Base-by-base conservation (phyloP, 2,329 filamentous ascomycete genomes). In the Mycocentrospora acerina region DNA sequence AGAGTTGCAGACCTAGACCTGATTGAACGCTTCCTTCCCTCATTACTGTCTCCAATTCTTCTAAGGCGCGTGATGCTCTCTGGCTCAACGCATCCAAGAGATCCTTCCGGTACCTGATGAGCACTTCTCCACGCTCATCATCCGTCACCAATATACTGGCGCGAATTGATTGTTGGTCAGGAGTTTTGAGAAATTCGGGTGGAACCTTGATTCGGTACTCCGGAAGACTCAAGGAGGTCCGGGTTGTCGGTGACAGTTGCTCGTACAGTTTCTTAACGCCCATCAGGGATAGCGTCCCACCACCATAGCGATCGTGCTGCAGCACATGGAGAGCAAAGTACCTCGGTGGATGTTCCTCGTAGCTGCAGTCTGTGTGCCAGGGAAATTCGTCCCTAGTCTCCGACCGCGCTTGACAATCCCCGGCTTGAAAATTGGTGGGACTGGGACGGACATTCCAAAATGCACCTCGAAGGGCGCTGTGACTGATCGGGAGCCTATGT, bases 231-330 rank as follows among this genome's bases (percentile, higher is more conserved):
- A 33, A 16, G 15, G 31, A 33, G 11, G 31, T 26, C 31, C 18
- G 19, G 7, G 31, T 33, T 10, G 31, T 33, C 19, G 9, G 31
- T 14, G 31, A 33, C 14, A 33, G 31, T 14, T 25, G 31, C 19
- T 33, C 19, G 19, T 14, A 14, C 19, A 33, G 31, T 33, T 22
- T 26, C 18, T 33, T 33, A 33, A 25, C 19, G 31, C 15, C 15
- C 18, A 33, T 33, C 19, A 33, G 18, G 31, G 19, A 33, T 24
- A 33, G 19, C 13, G 31, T n/a, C 19, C 31, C 31, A 25, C 31
- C 31, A n/a, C 31, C 31, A 33, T 33, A 33, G 31, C 31, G 31
- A 33, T 33, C 31, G 31, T 33, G 31, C 31, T 33, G 31, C 24
- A 33, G 24, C 12, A 33, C 31, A 33, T 33, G 31, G 12, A 33